A percentile compares a stretch with the other conserved stretches of the same genome.
These are phyloP conservation scores for Suillus americanus DNA, from an alignment of 768 basidiomycete species.

Conservation along the genomic window DNA sequence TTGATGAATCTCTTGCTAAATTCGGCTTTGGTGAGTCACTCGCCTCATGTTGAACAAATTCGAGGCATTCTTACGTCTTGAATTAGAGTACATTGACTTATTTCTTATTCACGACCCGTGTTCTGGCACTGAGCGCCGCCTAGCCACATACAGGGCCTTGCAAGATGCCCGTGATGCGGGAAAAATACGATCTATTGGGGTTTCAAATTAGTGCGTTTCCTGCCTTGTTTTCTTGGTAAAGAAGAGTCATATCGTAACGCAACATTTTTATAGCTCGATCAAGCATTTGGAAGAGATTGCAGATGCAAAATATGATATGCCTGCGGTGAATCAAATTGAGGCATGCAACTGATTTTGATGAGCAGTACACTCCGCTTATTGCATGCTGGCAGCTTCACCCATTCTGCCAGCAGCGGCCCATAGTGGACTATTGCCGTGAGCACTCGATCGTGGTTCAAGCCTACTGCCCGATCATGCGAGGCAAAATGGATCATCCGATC, in stretches of 20 bases:
- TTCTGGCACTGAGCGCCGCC: conserved; percentile 59
- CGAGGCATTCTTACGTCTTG: background rate
- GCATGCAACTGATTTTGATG: conserved; percentile 33
- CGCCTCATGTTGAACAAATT: background rate
- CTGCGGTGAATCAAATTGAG: conserved; percentile 83
- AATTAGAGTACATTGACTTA: conserved; percentile 63
- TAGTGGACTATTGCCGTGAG: conserved; percentile 70
- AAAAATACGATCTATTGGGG: conserved; percentile 72
- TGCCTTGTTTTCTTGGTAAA: background rate
- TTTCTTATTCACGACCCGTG: conserved; percentile 78
- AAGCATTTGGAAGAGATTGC: conserved; percentile 77
- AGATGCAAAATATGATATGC: conserved; percentile 58
- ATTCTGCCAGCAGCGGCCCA: conserved; percentile 76
- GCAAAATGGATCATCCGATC: conserved; percentile 49
- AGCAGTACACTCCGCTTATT: background rate
- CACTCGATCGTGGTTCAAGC: conserved; percentile 67
- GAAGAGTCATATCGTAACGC: background rate
- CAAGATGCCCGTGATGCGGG: conserved; percentile 60
- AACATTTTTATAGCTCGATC: conserved; percentile 46
- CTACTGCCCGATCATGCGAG: conserved; percentile 74
- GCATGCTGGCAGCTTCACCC: conserved; percentile 62
- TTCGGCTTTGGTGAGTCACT: conserved; percentile 55
- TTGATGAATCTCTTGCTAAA: conserved; percentile 59
- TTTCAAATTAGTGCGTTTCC: conserved; percentile 74
- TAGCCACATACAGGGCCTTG: conserved; percentile 73